Evolutionary conservation across 2,329 filamentous ascomycete genomes (phyloP), one percentile per base, ranked within the genome.

Genomic region (Ophiostoma sp.): DNA sequence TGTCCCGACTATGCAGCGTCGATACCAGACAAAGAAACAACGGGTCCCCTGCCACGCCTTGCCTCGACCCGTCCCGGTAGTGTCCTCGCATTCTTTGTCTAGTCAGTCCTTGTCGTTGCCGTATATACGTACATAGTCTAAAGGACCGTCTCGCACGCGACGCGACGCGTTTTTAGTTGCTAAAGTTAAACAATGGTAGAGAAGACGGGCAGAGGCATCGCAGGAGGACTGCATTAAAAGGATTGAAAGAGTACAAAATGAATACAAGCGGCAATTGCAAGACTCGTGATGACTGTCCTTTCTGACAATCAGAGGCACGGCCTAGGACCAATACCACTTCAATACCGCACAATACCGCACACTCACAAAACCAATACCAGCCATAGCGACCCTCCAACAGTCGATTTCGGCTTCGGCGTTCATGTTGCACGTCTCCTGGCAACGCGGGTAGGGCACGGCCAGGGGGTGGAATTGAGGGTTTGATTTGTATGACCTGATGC

Each of bases 391-490:
- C 17, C 41, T 17, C 39, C 6, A 23, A 52, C 48, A 48, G 41
- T 48, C 44, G 17, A n/a, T 15, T 57, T 57, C 52, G 52, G 52
- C n/a, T 23, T 57, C 52, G 52, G 52, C 7, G 52, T 57, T 57
- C 52, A 27, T 57, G 13, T n/a, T 57, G 27, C 27, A 62, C 57
- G 57, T 62, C 27, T 33, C 57, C 57, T 62, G 57, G 57, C 57
- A 62, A 62, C 57, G 52, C 44, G 52, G 48, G 23, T 67, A 69
- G 70, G 70, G 70, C 64, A 69, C 6, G 70, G 62, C 65, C n/a
- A 71, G 68, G 70, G 70, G 70, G 70, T 69, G 68, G 68, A 71
- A 69, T 69, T 44, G 52, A 68, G 70, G 70, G 70, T n/a, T 60
- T 31, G 23, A 23, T 60, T 10, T 23, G 54, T 31, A 31, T 44